Conservation (phyloP, 352 stramenopile species). For the Pythium grandisporangium region DNA sequence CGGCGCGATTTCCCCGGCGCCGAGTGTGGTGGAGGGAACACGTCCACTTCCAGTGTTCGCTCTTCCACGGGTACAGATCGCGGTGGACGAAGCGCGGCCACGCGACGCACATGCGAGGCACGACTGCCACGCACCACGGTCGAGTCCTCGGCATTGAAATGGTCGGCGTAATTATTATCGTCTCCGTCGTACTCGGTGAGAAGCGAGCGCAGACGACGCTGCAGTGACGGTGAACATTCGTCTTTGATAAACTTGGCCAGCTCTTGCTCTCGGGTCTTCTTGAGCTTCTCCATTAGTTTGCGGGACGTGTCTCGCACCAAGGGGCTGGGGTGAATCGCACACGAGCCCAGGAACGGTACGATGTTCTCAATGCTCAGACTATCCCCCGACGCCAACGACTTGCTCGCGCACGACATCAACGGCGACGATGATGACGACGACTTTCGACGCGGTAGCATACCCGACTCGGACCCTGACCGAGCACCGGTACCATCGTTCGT, state of each 20-base stretch:
- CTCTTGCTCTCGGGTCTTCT: slow-evolving; percentile 18
- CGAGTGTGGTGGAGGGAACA: slow-evolving; percentile 62
- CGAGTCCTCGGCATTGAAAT: slow-evolving; percentile 38
- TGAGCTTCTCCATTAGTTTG: slow-evolving; percentile 39
- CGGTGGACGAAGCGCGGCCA: slow-evolving; percentile 55
- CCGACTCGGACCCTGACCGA: not conserved
- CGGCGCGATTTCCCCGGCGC: slow-evolving; percentile 48
- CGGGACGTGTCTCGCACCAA: slow-evolving; percentile 22
- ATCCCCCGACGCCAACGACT: slow-evolving; percentile 20
- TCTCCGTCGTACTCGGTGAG: slow-evolving; percentile 25
- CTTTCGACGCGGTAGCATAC: slow-evolving; percentile 15
- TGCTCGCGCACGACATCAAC: too few relatives aligned
- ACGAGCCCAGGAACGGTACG: slow-evolving; percentile 64
- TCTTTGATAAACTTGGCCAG: slow-evolving; percentile 40
- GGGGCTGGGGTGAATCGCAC: slow-evolving; percentile 41
- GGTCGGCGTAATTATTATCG: slow-evolving; percentile 35
- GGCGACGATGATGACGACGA: slow-evolving; percentile 23
- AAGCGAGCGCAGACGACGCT: slow-evolving; percentile 44
- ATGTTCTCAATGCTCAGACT: slow-evolving; percentile 52
- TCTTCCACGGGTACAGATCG: slow-evolving; percentile 63
- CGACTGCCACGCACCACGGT: slow-evolving; percentile 62
- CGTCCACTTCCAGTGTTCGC: slow-evolving; percentile 39
- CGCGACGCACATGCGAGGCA: slow-evolving; percentile 58
- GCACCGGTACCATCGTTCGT: slow-evolving; percentile 1
- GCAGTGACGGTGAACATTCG: slow-evolving; percentile 44